Evolutionary conservation across 1,284 basidiomycete genomes (phyloP).

Genomic region (Irpex lacteus): DNA sequence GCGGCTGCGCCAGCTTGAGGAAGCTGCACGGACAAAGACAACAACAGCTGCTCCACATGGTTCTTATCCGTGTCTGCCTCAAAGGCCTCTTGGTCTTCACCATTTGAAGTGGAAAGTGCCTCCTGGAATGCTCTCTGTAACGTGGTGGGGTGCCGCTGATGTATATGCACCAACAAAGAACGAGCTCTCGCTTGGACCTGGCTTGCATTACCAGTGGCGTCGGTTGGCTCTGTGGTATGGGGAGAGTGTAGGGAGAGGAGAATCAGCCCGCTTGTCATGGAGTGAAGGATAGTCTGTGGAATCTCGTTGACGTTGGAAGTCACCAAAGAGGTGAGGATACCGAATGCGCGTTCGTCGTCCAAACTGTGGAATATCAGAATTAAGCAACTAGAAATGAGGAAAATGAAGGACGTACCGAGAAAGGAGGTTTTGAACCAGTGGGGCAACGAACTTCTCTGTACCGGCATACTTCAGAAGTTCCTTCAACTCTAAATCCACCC

Average conservation of each 20-base stretch:
- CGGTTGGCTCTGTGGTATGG: neutral
- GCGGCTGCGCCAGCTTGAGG: conserved; percentile 3
- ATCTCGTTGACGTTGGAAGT: conserved; percentile 34
- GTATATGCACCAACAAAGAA: conserved; percentile 16
- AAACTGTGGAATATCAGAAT: conserved; percentile 35
- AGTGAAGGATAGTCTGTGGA: conserved; percentile 38
- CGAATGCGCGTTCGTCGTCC: conserved; percentile 35
- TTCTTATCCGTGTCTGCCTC: conserved; percentile 32
- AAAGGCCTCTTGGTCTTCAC: conserved; percentile 31
- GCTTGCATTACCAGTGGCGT: neutral
- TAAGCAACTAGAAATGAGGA: neutral
- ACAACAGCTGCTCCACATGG: conserved; percentile 46
- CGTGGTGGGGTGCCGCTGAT: conserved; percentile 43
- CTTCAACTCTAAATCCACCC: conserved; percentile 45
- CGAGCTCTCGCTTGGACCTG: conserved; percentile 3
- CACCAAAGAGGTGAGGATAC: conserved; percentile 44
- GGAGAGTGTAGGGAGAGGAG: neutral
- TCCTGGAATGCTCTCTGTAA: conserved; percentile 42
- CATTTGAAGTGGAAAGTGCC: conserved; percentile 24
- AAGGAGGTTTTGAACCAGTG: conserved; percentile 45
- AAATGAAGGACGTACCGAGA: conserved; percentile 35
- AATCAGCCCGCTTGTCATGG: conserved; percentile 38
- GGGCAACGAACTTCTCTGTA: conserved; percentile 56
- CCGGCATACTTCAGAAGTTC: conserved; percentile 46
- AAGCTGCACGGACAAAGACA: conserved; percentile 49